Evolutionary conservation across 2,329 filamentous ascomycete genomes (phyloP).

Genomic region (Epichloe sp.): DNA sequence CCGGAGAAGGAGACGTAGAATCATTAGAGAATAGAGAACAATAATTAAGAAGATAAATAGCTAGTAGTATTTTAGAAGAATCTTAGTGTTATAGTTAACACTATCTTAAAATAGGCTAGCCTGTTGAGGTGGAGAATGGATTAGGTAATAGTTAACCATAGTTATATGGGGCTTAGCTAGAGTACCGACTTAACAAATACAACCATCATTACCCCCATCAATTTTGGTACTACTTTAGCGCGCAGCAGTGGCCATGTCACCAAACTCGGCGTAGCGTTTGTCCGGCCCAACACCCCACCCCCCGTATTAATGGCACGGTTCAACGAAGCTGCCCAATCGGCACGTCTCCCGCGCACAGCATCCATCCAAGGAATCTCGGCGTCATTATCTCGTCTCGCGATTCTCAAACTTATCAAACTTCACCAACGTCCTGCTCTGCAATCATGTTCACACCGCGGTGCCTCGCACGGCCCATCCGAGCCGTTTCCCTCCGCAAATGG

Average conservation of each 20-base stretch:
- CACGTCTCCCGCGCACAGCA: not conserved
- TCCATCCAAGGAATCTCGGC: not conserved
- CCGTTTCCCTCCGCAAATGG: not conserved
- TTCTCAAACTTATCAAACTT: not conserved
- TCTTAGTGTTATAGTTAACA: too few relatives aligned
- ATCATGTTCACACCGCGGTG: constrained; percentile 11
- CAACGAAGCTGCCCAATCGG: not conserved
- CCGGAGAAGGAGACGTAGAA: too few relatives aligned
- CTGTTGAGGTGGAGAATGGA: too few relatives aligned
- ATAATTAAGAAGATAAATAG: too few relatives aligned
- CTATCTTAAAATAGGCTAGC: too few relatives aligned
- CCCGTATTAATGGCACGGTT: not conserved
- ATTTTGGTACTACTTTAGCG: too few relatives aligned
- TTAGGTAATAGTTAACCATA: too few relatives aligned
- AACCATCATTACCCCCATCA: too few relatives aligned
- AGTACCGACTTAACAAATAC: too few relatives aligned
- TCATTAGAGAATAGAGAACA: too few relatives aligned
- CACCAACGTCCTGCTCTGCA: not conserved
- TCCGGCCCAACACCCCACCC: not conserved
- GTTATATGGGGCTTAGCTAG: too few relatives aligned
- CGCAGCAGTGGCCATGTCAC: not conserved
- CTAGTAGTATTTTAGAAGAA: too few relatives aligned
- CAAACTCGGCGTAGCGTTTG: constrained; percentile 6
- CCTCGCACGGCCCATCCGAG: constrained; percentile 7
- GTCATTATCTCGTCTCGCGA: not conserved